phyloP scores from a whole-genome alignment of 306 rosid genomes.

The Medicago ruthenica region DNA sequence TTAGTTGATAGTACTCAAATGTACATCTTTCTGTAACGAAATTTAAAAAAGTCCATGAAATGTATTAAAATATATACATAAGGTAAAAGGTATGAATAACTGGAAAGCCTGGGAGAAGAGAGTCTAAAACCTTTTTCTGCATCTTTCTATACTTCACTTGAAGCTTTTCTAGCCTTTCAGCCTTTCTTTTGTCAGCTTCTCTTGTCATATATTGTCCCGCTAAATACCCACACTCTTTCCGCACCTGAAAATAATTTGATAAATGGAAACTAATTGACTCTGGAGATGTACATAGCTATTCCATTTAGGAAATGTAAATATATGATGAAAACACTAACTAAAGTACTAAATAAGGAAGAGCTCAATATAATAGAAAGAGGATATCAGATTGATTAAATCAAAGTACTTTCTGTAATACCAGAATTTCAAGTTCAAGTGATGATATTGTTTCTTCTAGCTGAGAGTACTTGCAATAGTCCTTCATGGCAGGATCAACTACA shows the following conservation, averaged over 20 bases:
- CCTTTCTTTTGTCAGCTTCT: slow-evolving; percentile 65
- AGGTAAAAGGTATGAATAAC: slow-evolving; percentile 19
- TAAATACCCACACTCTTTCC: slow-evolving; percentile 73
- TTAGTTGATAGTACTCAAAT: background rate
- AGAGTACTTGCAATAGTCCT: slow-evolving; percentile 67
- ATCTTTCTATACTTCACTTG: slow-evolving; percentile 51
- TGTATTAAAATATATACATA: slow-evolving; percentile 4
- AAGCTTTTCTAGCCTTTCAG: slow-evolving; percentile 55
- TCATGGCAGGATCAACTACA: slow-evolving; percentile 85
- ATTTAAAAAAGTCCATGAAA: background rate
- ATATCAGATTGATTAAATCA: background rate
- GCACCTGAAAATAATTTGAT: slow-evolving; percentile 59
- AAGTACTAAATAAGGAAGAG: background rate
- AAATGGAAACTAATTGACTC: background rate
- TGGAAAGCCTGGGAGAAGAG: slow-evolving; percentile 26
- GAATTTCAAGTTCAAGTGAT: slow-evolving; percentile 73
- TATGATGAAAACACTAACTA: background rate
- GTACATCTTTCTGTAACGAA: no score
- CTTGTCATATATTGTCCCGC: slow-evolving; percentile 61
- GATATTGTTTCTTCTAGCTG: slow-evolving; percentile 68
- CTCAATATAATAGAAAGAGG: background rate
- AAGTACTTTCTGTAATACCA: slow-evolving; percentile 56
- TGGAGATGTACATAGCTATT: background rate
- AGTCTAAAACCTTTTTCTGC: slow-evolving; percentile 67
- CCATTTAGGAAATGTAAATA: background rate